Evolutionary conservation across 2,329 filamentous ascomycete genomes (phyloP), one percentile per base, ranked within the genome.

Genomic region (Bisporella sp.): DNA sequence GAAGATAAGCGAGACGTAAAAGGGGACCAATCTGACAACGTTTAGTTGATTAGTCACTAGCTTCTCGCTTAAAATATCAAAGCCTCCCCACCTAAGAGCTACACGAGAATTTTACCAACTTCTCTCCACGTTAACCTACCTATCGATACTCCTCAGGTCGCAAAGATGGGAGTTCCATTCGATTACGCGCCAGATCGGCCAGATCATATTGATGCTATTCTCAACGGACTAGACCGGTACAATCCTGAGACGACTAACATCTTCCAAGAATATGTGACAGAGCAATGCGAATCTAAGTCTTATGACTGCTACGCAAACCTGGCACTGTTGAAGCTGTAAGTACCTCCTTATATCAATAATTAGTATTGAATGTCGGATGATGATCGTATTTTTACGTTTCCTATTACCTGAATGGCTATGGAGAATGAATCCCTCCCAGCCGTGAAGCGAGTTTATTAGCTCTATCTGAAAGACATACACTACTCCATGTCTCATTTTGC

Each of bases 231-330:
- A 58, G 93, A 99, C 73, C 82, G 93, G 66, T 99, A 99, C 77
- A 99, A 99, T 73, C 93, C 93, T 41, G 93, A 99, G 76, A 96
- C 93, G 47, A 95, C 95, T 46, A 81, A 82, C 56, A 79, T 88
- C 59, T 93, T 99, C 71, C 92, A 99, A 78, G 86, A 89, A 69
- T 99, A 99, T 73, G 85, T 99, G 57, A 79, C 81, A 66, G 84
- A 90, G 71, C 93, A 99, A 75, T 99, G 93, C 77, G 92, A 97
- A 73, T 84, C 87, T 71, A 86, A 90, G 73, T 91, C 87, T 62
- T 91, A 89, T 73, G 93, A 99, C 73, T 89, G 86, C 77, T 97
- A 96, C 73, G 90, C 93, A 64, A 99, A 97, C 75, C 77, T 96
- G 69, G 95, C 93, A 45, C 76, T 99, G 58, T 70, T 99, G 73